phyloP scores from a whole-genome alignment of 2,329 filamentous ascomycete species.

The Sclerotinia glacialis region DNA sequence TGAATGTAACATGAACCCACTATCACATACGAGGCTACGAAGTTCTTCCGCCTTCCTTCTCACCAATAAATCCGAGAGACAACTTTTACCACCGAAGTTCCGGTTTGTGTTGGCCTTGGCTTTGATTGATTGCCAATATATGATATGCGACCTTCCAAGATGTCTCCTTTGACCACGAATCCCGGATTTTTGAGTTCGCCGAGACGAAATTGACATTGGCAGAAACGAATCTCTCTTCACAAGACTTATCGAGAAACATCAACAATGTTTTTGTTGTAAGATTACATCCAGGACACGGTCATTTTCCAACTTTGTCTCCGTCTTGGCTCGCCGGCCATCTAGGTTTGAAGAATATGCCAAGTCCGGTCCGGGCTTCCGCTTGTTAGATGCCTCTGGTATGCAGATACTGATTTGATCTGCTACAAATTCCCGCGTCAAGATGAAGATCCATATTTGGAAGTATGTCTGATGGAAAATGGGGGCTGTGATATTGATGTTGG shows the following conservation, averaged over 20 bases:
- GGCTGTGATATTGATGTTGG: background rate
- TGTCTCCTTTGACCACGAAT: background rate
- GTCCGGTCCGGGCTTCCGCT: slow-evolving; percentile 9
- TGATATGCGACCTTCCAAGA: background rate
- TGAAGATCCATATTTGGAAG: slow-evolving; percentile 13
- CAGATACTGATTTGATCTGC: background rate
- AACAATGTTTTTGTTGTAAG: background rate
- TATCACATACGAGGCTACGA: slow-evolving; percentile 15
- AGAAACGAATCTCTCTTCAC: background rate
- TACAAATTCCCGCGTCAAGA: background rate
- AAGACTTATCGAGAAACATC: background rate
- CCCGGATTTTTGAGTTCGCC: slow-evolving; percentile 3
- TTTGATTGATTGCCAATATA: slow-evolving; percentile 1
- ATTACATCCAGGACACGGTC: background rate
- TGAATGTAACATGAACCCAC: slow-evolving; percentile 1
- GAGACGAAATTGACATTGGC: background rate
- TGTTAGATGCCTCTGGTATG: background rate
- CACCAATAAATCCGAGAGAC: no score
- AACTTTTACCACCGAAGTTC: background rate
- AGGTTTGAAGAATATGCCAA: slow-evolving; percentile 14
- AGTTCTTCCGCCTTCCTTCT: background rate
- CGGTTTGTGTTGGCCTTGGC: background rate
- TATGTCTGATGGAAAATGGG: background rate
- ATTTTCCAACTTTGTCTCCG: background rate
- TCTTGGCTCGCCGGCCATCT: slow-evolving; percentile 5